A percentile compares a stretch with the other conserved stretches of the same genome.
phyloP scores from a whole-genome alignment of 1,284 basidiomycete species.

The Ganoderma sp. region DNA sequence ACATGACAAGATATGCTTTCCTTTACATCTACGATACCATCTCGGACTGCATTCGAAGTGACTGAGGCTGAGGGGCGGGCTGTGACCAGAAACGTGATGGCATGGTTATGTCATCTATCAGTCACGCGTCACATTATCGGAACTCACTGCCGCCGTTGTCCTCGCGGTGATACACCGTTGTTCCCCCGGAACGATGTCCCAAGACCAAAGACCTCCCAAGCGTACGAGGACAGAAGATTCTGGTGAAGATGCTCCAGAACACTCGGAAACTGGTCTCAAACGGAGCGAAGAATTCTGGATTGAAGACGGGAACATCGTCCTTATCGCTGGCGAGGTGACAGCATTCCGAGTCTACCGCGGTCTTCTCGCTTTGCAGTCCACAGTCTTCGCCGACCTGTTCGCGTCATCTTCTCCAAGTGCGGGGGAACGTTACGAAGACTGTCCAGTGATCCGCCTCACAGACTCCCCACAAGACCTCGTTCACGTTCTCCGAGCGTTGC shows the following conservation, averaged over 20 bases:
- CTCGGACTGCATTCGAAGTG: background rate
- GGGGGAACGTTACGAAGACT: conserved; percentile 14
- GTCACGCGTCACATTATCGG: background rate
- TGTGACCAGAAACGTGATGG: background rate
- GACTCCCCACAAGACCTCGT: conserved; percentile 17
- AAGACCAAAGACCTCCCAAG: background rate
- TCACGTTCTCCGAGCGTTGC: conserved; percentile 10
- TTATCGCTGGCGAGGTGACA: conserved; percentile 55
- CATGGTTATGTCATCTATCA: background rate
- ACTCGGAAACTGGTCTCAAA: background rate
- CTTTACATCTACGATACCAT: background rate
- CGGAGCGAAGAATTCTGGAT: conserved; percentile 64
- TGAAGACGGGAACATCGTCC: conserved; percentile 68
- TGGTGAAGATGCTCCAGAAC: background rate
- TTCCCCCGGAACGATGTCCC: background rate
- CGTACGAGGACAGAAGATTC: background rate
- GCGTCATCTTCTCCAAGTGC: conserved; percentile 20
- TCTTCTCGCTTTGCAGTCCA: conserved; percentile 71
- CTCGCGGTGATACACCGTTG: too few species aligned
- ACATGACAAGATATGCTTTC: background rate
- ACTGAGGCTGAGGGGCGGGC: background rate
- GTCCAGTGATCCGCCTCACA: conserved; percentile 8
- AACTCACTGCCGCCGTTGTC: too few species aligned
- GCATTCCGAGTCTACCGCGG: conserved; percentile 75
- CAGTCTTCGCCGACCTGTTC: conserved; percentile 57